Evolutionary conservation across 2,329 filamentous ascomycete species (phyloP).

Genomic region (Arthrobotrys pseudoclavata): DNA sequence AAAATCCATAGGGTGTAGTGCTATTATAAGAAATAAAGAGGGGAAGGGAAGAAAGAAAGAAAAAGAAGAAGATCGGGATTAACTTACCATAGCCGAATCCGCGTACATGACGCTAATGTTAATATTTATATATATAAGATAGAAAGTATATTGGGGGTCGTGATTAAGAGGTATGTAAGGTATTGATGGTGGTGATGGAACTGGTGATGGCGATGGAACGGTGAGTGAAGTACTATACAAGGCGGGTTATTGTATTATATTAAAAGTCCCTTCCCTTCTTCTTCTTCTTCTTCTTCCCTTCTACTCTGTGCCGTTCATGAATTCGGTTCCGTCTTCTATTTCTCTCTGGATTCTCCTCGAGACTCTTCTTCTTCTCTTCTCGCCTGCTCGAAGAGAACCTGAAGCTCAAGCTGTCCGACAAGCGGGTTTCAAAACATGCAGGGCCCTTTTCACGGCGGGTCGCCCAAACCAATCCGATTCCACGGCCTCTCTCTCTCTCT

Average conservation of each 20-base stretch:
- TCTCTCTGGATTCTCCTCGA: no score
- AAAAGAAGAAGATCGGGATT: neutral
- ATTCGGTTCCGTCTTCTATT: no score
- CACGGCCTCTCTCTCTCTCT: neutral
- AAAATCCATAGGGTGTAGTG: no score
- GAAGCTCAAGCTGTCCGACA: constrained; percentile 28
- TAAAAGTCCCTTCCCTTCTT: no score
- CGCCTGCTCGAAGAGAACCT: constrained; percentile 18
- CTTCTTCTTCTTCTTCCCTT: no score
- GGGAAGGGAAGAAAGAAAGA: neutral
- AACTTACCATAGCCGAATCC: constrained; percentile 57
- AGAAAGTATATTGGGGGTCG: no score
- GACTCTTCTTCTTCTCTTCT: constrained; percentile 3
- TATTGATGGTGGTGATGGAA: neutral
- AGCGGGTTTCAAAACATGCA: constrained; percentile 58
- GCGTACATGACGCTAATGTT: constrained; percentile 37
- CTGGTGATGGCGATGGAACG: no score
- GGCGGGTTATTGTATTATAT: no score
- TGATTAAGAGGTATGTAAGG: no score
- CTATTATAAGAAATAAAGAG: neutral
- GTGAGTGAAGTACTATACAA: no score
- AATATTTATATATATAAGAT: neutral
- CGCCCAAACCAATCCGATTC: constrained; percentile 43
- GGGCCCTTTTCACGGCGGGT: constrained; percentile 41
- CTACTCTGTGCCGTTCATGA: no score